Evolutionary conservation across 345 rosid species (phyloP).

Genomic region (Draba incana): DNA sequence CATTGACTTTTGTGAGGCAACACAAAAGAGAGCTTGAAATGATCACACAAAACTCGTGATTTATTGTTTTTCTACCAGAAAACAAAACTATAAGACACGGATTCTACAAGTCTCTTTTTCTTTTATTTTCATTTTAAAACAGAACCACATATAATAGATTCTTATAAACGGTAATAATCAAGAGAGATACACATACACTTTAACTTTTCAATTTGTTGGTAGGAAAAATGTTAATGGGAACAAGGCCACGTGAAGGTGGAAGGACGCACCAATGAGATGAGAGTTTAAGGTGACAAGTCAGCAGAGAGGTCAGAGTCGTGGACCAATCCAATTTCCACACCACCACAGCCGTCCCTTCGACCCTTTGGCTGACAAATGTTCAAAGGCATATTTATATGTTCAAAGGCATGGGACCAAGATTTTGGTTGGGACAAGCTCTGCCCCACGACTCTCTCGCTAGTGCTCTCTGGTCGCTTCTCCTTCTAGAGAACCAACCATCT

Average conservation of each 20-base stretch:
- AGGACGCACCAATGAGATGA: slow-evolving; percentile 33
- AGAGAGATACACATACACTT: not conserved
- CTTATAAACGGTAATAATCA: not conserved
- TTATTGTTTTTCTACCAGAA: too few relatives aligned
- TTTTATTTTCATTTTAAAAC: too few relatives aligned
- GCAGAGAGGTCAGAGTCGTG: slow-evolving; percentile 38
- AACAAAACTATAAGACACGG: not conserved
- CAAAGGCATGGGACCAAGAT: slow-evolving; percentile 36
- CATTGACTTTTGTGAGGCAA: not conserved
- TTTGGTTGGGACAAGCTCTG: slow-evolving; percentile 36
- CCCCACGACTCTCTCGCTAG: slow-evolving; percentile 31
- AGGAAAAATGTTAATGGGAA: slow-evolving; percentile 28
- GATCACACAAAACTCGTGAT: slow-evolving; percentile 13
- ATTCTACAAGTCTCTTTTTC: not conserved
- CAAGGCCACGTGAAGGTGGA: slow-evolving; percentile 37
- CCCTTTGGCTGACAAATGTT: slow-evolving; percentile 48
- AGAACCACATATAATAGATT: not conserved
- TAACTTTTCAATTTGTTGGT: not conserved
- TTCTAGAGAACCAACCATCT: slow-evolving; percentile 46
- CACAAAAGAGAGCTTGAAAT: not conserved
- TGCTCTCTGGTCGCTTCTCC: slow-evolving; percentile 47
- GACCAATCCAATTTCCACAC: slow-evolving; percentile 39
- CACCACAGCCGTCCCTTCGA: slow-evolving; percentile 50
- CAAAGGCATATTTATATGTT: slow-evolving; percentile 29
- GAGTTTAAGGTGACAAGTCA: slow-evolving; percentile 35